Conservation (phyloP, 106 monocot species). For the Dioscorea dumetorum region DNA sequence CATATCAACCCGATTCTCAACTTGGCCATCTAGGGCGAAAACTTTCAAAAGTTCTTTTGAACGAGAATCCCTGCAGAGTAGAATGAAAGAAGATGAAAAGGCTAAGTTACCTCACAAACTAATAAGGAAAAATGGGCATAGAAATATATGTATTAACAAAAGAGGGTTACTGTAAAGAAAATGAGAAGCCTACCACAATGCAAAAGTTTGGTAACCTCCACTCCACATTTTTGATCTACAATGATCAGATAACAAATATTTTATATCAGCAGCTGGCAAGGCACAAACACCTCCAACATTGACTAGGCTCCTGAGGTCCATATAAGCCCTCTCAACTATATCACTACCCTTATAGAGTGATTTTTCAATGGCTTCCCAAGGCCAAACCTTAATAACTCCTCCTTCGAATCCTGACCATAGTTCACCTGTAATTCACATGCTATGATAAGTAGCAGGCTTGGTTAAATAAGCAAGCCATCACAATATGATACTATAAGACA, state of each 20-base stretch:
- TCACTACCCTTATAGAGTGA: constrained; percentile 37
- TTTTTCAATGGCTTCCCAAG: constrained; percentile 42
- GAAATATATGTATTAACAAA: background rate
- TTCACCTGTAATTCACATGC: constrained; percentile 31
- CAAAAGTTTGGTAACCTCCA: constrained; percentile 36
- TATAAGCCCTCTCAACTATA: constrained; percentile 51
- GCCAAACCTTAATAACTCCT: constrained; percentile 50
- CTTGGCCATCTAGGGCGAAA: constrained; percentile 42
- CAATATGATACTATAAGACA: no score
- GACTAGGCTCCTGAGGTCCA: constrained; percentile 37
- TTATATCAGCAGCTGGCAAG: constrained; percentile 41
- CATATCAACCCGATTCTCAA: constrained; percentile 32
- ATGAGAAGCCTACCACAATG: constrained; percentile 33
- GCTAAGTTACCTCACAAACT: background rate
- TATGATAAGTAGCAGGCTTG: background rate
- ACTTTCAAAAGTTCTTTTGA: constrained; percentile 52
- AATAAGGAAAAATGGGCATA: background rate
- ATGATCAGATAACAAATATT: constrained; percentile 45
- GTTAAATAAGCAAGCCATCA: background rate
- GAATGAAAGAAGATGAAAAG: background rate
- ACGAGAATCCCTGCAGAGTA: constrained; percentile 35
- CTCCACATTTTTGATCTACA: constrained; percentile 52
- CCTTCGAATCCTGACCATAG: constrained; percentile 62
- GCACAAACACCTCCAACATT: constrained; percentile 38
- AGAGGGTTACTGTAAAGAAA: background rate